phyloP scores from a whole-genome alignment of 148 eudicot genomes.

The Silene latifolia region DNA sequence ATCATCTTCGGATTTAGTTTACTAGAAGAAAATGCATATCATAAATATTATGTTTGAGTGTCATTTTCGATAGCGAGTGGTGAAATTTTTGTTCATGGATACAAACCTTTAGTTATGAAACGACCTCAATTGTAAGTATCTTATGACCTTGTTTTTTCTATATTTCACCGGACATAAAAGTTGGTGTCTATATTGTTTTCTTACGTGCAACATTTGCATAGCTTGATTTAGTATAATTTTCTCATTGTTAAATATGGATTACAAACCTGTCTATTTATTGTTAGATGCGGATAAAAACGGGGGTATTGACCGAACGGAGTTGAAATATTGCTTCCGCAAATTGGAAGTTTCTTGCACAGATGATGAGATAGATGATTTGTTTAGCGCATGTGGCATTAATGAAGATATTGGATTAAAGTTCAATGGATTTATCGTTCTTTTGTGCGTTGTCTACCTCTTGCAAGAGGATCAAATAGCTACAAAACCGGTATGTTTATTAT shows the following conservation, averaged over 20 bases:
- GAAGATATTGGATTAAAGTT: conserved; percentile 60
- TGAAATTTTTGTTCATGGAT: too few relatives aligned
- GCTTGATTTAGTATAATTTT: not conserved
- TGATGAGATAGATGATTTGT: conserved; percentile 70
- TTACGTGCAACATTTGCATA: not conserved
- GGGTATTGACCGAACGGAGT: conserved; percentile 69
- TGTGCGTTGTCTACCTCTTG: conserved; percentile 88
- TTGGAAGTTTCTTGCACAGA: conserved; percentile 65
- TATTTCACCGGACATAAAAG: too few relatives aligned
- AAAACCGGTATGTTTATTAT: conserved; percentile 43
- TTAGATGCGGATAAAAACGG: conserved; percentile 80
- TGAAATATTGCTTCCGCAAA: conserved; percentile 59
- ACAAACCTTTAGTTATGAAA: too few relatives aligned
- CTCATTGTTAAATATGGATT: not conserved
- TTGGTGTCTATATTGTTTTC: not conserved
- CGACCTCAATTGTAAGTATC: too few relatives aligned
- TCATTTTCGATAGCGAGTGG: too few relatives aligned
- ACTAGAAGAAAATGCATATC: not conserved
- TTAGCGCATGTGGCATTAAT: conserved; percentile 70
- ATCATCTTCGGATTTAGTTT: not conserved
- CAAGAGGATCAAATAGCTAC: conserved; percentile 50
- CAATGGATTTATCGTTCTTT: conserved; percentile 88
- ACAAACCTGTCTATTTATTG: conserved; percentile 4
- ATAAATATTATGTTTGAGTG: not conserved
- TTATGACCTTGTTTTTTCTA: too few relatives aligned